These are phyloP conservation scores for Abortiporus biennis DNA, from an alignment of 1,284 basidiomycete genomes.

Conservation along the genomic window DNA sequence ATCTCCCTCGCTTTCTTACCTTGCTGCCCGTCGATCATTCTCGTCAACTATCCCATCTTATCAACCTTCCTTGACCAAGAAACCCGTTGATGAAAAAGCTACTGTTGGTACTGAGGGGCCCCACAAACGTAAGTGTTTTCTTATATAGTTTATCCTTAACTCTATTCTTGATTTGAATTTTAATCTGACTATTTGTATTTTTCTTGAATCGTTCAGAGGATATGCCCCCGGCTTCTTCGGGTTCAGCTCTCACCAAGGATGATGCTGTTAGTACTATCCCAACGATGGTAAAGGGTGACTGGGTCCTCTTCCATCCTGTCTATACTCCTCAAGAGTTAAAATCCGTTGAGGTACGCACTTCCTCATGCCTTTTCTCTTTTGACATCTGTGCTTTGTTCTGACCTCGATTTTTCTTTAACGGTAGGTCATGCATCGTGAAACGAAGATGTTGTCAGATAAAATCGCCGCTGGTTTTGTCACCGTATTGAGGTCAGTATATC, in stretches of 20 bases:
- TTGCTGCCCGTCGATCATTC: too few species aligned
- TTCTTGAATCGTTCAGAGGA: constrained; percentile 14
- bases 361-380: neutral
- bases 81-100: constrained; percentile 16
- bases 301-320: constrained; percentile 82
- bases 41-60: too few species aligned
- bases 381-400: too few species aligned
- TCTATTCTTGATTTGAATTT: too few species aligned
- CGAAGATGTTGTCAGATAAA: constrained; percentile 68
- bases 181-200: too few species aligned
- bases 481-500: constrained; percentile 37
- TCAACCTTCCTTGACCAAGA: constrained; percentile 9
- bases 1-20: too few species aligned
- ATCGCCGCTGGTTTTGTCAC: constrained; percentile 62
- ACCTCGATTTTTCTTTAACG: neutral
- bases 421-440: constrained; percentile 67
- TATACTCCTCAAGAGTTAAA: constrained; percentile 76
- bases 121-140: constrained; percentile 24
- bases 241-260: constrained; percentile 2
- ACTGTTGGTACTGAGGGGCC: constrained; percentile 23
- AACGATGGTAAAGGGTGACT: constrained; percentile 53
- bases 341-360: constrained; percentile 59
- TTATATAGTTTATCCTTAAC: neutral
- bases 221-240: constrained; percentile 6
- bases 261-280: constrained; percentile 6